phyloP scores from a whole-genome alignment of 2,329 filamentous ascomycete species.

The Colletotrichum sp. region DNA sequence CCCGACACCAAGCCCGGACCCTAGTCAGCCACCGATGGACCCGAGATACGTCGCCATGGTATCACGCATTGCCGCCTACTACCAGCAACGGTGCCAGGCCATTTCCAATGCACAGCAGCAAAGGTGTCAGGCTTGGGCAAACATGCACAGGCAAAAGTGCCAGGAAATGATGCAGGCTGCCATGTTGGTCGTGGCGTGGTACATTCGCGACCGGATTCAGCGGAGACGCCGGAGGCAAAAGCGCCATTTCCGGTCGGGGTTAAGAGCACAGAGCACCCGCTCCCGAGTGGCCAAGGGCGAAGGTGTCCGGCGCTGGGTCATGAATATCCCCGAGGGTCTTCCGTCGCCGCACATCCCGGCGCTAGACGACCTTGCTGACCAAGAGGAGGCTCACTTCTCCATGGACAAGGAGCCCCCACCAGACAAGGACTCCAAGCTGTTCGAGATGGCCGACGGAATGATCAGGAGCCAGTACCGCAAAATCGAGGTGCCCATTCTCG shows the following conservation, averaged over 20 bases:
- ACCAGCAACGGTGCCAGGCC: constrained; percentile 53
- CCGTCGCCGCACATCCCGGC: constrained; percentile 33
- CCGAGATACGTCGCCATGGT: constrained; percentile 50
- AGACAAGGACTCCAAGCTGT: constrained; percentile 50
- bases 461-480: constrained; percentile 53
- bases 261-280: constrained; percentile 36
- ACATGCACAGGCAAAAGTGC: constrained; percentile 49
- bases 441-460: constrained; percentile 49
- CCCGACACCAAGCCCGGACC: background rate
- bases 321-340: constrained; percentile 40
- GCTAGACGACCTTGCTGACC: constrained; percentile 34
- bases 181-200: constrained; percentile 56
- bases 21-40: constrained; percentile 31
- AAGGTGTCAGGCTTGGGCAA: constrained; percentile 52
- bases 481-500: constrained; percentile 51
- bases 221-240: constrained; percentile 45
- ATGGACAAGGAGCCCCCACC: constrained; percentile 40
- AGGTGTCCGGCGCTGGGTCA: constrained; percentile 47
- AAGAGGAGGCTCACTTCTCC: constrained; percentile 44
- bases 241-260: constrained; percentile 43
- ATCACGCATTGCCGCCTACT: constrained; percentile 52
- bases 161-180: constrained; percentile 55
- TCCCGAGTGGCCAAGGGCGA: constrained; percentile 44
- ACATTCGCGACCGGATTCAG: constrained; percentile 51
- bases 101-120: constrained; percentile 53